These are phyloP conservation scores for Metschnikowia aberdeeniae DNA, from an alignment of 805 yeast species.

Conservation along the genomic window DNA sequence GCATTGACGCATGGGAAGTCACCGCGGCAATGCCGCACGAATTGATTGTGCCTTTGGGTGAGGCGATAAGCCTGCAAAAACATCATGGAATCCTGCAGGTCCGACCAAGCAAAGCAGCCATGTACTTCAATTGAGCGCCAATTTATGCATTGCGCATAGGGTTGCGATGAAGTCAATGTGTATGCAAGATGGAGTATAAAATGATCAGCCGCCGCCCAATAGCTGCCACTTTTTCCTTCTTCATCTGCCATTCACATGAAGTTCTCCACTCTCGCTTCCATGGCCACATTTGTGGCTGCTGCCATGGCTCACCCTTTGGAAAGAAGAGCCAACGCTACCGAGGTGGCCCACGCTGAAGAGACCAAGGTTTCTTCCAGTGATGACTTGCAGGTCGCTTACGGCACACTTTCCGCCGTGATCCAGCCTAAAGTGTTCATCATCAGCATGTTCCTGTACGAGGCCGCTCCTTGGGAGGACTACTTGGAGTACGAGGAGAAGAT, in stretches of 20 bases:
- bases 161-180: background rate
- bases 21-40: background rate
- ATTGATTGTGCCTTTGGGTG: background rate
- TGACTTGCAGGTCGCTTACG: constrained; percentile 22
- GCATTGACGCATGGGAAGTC: background rate
- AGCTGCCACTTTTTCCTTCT: background rate
- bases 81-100: background rate
- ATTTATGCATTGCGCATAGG: background rate
- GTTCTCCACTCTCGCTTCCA: constrained; percentile 14
- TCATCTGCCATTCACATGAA: constrained; percentile 14
- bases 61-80: background rate
- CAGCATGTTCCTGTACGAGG: constrained; percentile 53
- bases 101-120: background rate
- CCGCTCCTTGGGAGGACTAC: constrained; percentile 48
- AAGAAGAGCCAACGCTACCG: constrained; percentile 11
- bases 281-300: constrained; percentile 14
- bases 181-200: background rate
- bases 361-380: constrained; percentile 11
- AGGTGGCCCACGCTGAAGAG: background rate
- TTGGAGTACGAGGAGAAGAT: constrained; percentile 50
- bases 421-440: constrained; percentile 54
- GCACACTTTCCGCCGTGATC: constrained; percentile 31
- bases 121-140: background rate
- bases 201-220: no score
- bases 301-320: constrained; percentile 17